Base-by-base conservation (phyloP, 805 yeast genomes). In the Nakazawaea sp. region DNA sequence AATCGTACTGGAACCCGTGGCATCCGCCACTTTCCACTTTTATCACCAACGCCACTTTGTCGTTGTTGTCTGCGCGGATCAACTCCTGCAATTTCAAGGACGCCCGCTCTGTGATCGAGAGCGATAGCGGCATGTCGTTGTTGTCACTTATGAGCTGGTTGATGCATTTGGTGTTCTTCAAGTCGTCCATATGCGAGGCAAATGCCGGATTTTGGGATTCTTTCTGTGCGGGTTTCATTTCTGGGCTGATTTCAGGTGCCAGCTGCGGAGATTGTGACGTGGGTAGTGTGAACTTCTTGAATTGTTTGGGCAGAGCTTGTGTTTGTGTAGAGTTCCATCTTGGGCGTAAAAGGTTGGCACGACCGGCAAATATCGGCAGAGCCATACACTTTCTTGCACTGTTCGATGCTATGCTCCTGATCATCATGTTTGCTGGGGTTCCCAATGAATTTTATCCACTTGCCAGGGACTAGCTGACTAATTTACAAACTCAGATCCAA, bases 11-110 rank as follows among this genome's bases (percentile, higher is more conserved):
- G 59, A 86, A 92, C 15, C 98, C 98, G 57, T 92, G 98, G 56
- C 98, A 92, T 1, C 98, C 98, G 8, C 98, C 98, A 51, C 95
- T 82, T 49, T 88, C 96, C 8, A 92, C 97, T 10, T 68, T 62
- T 3, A 90, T 75, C 35, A 82, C 65, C 15, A 90, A 62, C 0
- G 87, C 86, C n/a, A 78, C 50, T 24, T 75, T 61, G 1, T 76
- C 74, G 36, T 79, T 71, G 7, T 61, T 46, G 39, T 85, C 94
- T 8, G 62, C 64, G 5, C 53, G 47, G 10, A 76, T 68, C 8
- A 86, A 68, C 3, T 47, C 48, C 20, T 66, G 68, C 30, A 86
- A 61, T 53, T 81, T 82, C 7, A 52, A 53, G 20, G 68, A 59
- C 2, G 81, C 81, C 13, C 64, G 44, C 30, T 57, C 51, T 0